Conservation (phyloP, 208 protist genomes). For the Leishmania aethiopica region DNA sequence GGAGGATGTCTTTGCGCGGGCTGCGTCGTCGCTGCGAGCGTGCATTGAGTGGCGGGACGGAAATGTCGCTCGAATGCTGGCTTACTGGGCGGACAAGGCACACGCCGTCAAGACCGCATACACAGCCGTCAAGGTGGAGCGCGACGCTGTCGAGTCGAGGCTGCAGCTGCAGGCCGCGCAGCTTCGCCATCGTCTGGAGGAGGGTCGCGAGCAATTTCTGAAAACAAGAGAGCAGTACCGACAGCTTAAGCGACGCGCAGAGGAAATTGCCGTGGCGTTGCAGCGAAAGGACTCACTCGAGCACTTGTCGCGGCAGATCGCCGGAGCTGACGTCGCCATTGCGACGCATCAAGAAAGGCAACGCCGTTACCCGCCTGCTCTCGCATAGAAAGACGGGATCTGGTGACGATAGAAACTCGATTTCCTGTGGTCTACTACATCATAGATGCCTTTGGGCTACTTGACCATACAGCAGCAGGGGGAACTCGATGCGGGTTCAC, state of each 20-base stretch:
- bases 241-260: conserved; percentile 16
- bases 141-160: conserved; percentile 5
- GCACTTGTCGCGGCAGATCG: conserved; percentile 16
- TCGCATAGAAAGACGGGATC: no score
- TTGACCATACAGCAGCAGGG: no score
- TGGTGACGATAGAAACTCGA: no score
- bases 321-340: conserved; percentile 26
- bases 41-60: conserved; percentile 51
- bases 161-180: conserved; percentile 32
- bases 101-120: conserved; percentile 35
- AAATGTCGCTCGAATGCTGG: conserved; percentile 33
- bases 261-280: conserved; percentile 23
- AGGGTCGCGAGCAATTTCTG: conserved; percentile 31
- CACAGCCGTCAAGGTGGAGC: conserved; percentile 32
- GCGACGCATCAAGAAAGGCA: conserved; percentile 5
- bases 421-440: no score
- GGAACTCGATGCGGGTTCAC: no score
- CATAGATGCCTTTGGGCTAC: no score
- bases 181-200: conserved; percentile 27
- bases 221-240: conserved; percentile 7
- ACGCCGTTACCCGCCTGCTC: background rate
- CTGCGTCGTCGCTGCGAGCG: conserved; percentile 20
- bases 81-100: conserved; percentile 41
- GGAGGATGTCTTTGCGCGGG: conserved; percentile 27
- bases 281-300: conserved; percentile 21